These are phyloP conservation scores for Trichosanthes truncata DNA, from an alignment of 306 rosid species.

Conservation along the genomic window DNA sequence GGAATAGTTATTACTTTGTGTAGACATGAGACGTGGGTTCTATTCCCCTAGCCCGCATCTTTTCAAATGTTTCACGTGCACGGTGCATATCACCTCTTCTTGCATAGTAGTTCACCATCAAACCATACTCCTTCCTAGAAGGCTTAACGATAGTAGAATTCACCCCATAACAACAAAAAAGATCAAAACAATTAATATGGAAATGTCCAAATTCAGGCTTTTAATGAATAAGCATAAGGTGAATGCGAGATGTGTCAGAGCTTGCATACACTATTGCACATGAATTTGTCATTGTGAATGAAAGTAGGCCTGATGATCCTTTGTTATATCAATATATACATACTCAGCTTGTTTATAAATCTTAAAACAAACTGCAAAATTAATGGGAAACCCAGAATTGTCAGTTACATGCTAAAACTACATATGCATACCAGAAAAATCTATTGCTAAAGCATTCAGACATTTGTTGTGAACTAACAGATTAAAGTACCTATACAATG, in stretches of 20 bases:
- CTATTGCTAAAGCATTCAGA: background rate
- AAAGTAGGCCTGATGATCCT: background rate
- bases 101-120: slow-evolving; percentile 88
- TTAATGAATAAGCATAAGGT: background rate
- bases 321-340: background rate
- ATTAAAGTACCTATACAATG: background rate
- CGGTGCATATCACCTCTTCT: slow-evolving; percentile 92
- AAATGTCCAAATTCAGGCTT: background rate
- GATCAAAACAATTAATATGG: background rate
- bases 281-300: background rate
- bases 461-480: background rate
- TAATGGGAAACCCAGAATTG: background rate
- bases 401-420: background rate
- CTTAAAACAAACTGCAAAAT: background rate
- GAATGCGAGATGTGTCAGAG: background rate
- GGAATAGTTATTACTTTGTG: slow-evolving; percentile 47
- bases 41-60: slow-evolving; percentile 94
- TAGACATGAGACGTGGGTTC: slow-evolving; percentile 89
- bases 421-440: background rate
- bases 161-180: slow-evolving; percentile 1
- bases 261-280: background rate
- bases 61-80: slow-evolving; percentile 89
- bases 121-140: slow-evolving; percentile 86
- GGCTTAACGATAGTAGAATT: slow-evolving; percentile 46
- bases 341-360: background rate